These are phyloP conservation scores for Colletotrichum musae DNA, from an alignment of 2,329 filamentous ascomycete genomes.

Conservation along the genomic window DNA sequence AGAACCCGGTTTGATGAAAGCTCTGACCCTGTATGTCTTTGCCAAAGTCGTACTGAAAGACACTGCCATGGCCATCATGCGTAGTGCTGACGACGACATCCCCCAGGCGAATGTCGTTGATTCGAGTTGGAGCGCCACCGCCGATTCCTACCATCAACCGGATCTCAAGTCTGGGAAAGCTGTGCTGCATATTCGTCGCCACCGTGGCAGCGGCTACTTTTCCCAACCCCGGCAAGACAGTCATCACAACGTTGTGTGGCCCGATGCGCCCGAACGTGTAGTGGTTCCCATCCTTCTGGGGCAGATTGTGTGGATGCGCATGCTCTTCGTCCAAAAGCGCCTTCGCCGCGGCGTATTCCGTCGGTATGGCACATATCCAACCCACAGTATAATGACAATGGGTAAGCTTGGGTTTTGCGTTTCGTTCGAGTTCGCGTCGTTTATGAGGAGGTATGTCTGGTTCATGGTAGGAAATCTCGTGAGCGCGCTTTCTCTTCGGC, in stretches of 20 bases:
- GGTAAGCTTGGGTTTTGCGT: too few species aligned
- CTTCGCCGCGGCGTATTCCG: slow-evolving; percentile 17
- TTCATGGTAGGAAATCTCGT: too few species aligned
- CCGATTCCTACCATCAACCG: slow-evolving; percentile 47
- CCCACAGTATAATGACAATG: slow-evolving; percentile 26
- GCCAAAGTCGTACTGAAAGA: slow-evolving; percentile 47
- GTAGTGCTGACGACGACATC: slow-evolving; percentile 46
- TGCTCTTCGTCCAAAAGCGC: slow-evolving; percentile 16
- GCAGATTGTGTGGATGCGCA: neutral
- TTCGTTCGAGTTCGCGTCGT: too few species aligned
- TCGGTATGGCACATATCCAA: slow-evolving; percentile 33
- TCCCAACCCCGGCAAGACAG: slow-evolving; percentile 46
- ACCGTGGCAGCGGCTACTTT: slow-evolving; percentile 44
- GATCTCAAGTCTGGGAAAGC: slow-evolving; percentile 24
- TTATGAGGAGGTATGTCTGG: too few species aligned
- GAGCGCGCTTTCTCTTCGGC: too few species aligned
- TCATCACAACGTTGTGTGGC: slow-evolving; percentile 46
- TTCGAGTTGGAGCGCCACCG: slow-evolving; percentile 41
- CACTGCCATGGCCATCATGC: slow-evolving; percentile 18
- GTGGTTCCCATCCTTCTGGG: slow-evolving; percentile 36
- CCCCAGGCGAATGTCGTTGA: slow-evolving; percentile 44
- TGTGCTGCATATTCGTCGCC: slow-evolving; percentile 32
- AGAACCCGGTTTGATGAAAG: slow-evolving; percentile 22
- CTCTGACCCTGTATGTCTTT: slow-evolving; percentile 38
- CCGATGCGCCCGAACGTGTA: slow-evolving; percentile 42